Percentiles rank a stretch among this genome's conserved stretches.
phyloP scores from a whole-genome alignment of 83 land plant species.

The Larix sibirica region DNA sequence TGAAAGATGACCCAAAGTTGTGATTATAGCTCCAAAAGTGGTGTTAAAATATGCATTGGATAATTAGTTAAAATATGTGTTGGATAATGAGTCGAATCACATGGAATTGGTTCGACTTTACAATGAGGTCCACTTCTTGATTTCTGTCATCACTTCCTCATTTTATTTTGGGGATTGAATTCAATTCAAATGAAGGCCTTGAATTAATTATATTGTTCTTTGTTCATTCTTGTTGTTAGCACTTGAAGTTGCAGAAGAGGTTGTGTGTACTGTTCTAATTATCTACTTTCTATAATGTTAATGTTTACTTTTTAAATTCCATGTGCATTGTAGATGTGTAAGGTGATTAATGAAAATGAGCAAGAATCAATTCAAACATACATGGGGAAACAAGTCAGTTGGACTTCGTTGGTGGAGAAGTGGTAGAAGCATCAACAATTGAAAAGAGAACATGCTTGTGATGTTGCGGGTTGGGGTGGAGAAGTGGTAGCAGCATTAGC shows the following conservation, averaged over 20 bases:
- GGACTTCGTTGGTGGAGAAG: no score
- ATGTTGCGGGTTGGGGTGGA: not conserved
- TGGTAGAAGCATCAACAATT: not conserved
- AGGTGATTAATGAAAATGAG: slow-evolving; percentile 8
- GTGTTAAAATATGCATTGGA: slow-evolving; percentile 19
- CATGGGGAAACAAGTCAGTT: no score
- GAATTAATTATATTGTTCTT: not conserved
- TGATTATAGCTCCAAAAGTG: slow-evolving; percentile 2
- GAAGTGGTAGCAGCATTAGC: not conserved
- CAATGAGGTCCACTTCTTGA: slow-evolving; percentile 12
- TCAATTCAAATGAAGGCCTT: not conserved
- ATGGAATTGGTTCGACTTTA: slow-evolving; percentile 31
- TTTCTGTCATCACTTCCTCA: not conserved
- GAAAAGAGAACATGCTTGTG: slow-evolving; percentile 4
- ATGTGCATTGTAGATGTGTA: slow-evolving; percentile 20
- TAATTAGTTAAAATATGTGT: slow-evolving; percentile 14
- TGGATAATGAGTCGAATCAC: slow-evolving; percentile 21
- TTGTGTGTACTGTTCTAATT: not conserved
- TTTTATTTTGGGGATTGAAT: not conserved
- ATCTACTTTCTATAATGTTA: not conserved
- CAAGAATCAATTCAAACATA: slow-evolving; percentile 16
- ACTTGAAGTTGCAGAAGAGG: no score
- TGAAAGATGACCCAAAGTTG: not conserved
- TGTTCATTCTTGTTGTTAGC: no score
- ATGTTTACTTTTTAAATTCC: not conserved